Evolutionary conservation across 257 asterid species (phyloP).

Genomic region (Gynochthodes officinalis): DNA sequence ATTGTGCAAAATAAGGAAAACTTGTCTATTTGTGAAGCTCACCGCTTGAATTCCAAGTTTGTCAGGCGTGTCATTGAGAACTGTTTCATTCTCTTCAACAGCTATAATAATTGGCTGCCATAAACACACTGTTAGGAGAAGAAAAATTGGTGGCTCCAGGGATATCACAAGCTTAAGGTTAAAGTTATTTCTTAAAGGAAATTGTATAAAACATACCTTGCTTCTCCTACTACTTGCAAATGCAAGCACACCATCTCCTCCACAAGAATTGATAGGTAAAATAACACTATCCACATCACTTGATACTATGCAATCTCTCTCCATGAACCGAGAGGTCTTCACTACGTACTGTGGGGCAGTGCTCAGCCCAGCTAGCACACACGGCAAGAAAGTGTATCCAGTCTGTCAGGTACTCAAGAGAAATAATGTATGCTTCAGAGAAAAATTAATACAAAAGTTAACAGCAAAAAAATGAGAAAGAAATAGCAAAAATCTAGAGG

Average conservation of each 20-base stretch:
- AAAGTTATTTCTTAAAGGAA: not conserved
- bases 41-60: conserved; percentile 72
- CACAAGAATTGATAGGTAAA: conserved; percentile 76
- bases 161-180: conserved; percentile 3
- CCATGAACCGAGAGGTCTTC: conserved; percentile 27
- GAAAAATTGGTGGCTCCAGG: not conserved
- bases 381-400: conserved; percentile 96
- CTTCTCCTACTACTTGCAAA: conserved; percentile 43
- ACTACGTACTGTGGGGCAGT: conserved; percentile 73
- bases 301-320: conserved; percentile 44
- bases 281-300: conserved; percentile 87
- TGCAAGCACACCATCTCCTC: conserved; percentile 87
- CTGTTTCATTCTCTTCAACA: conserved; percentile 87
- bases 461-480: not conserved
- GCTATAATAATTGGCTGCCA: conserved; percentile 79
- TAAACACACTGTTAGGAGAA: not conserved
- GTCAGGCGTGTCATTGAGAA: conserved; percentile 69
- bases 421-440: not conserved
- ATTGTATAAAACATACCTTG: conserved; percentile 37
- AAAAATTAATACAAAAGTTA: not conserved
- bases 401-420: conserved; percentile 37
- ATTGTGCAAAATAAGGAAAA: not conserved
- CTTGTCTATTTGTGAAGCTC: conserved; percentile 18
- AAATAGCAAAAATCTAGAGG: not conserved
- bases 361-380: conserved; percentile 90